phyloP scores from a whole-genome alignment of 2,329 filamentous ascomycete species.

The Aureobasidium sp. region DNA sequence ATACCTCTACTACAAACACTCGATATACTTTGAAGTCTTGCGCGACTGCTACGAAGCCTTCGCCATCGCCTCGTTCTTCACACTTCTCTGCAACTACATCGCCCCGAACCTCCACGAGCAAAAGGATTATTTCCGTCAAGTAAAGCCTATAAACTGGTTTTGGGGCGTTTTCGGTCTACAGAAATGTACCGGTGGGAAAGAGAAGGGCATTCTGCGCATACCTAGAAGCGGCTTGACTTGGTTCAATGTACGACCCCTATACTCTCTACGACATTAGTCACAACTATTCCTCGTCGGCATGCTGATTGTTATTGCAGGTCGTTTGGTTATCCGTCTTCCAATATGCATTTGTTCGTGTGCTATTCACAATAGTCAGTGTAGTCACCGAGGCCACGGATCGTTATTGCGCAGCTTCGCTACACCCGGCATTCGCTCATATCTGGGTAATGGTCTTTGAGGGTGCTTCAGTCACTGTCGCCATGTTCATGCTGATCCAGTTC shows the following conservation, averaged over 20 bases:
- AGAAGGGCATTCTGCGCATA: slow-evolving; percentile 58
- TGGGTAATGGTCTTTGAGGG: slow-evolving; percentile 71
- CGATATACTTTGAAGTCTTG: slow-evolving; percentile 72
- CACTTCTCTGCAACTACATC: slow-evolving; percentile 71
- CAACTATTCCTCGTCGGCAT: neutral
- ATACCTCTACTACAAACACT: slow-evolving; percentile 64
- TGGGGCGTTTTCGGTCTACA: slow-evolving; percentile 63
- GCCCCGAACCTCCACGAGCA: slow-evolving; percentile 69
- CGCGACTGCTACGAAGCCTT: slow-evolving; percentile 86
- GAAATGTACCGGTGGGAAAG: slow-evolving; percentile 59
- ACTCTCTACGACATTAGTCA: neutral
- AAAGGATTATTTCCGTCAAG: slow-evolving; percentile 68
- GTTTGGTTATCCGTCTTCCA: slow-evolving; percentile 78
- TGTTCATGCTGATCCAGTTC: slow-evolving; percentile 84
- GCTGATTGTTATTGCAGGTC: slow-evolving; percentile 35
- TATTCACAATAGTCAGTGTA: slow-evolving; percentile 72
- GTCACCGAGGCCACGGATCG: slow-evolving; percentile 57
- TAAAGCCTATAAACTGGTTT: slow-evolving; percentile 64
- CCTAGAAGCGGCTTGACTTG: slow-evolving; percentile 75
- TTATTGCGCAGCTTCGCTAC: slow-evolving; percentile 74
- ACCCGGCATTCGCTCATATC: slow-evolving; percentile 70
- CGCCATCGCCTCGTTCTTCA: slow-evolving; percentile 79
- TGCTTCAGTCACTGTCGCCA: slow-evolving; percentile 67
- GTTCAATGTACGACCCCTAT: slow-evolving; percentile 58
- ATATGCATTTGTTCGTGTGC: slow-evolving; percentile 72